Evolutionary conservation across 805 yeast genomes (phyloP), one percentile per base, ranked within the genome.

Genomic region (Candida yuanshanica): DNA sequence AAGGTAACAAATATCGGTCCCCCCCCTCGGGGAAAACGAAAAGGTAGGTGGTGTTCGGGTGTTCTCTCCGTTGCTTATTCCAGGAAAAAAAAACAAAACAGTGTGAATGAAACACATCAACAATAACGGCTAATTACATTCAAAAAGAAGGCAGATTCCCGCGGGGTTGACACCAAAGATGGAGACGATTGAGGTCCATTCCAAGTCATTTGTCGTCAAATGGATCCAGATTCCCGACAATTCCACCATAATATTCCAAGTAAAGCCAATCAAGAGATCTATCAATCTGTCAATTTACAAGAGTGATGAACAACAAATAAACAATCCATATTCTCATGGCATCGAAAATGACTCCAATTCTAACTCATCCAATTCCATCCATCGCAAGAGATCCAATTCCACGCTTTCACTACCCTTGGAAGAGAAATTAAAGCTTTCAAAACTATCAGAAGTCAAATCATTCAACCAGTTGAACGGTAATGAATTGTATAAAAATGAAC

Each of bases 161-260:
- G 18, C 31, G 7, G 31, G 31, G n/a, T 27, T 10, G 18, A 27
- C 14, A n/a, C 22, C 13, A 20, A 26, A 8, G 8, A 86, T 89
- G 96, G 98, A 91, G 63, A 81, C 89, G 2, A 74, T 93, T 37
- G 97, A 91, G 62, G 79, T 93, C 20, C 95, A 90, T 53, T 81
- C 95, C 37, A 84, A 87, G 60, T 83, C 93, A 43, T 91, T 86
- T 55, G 77, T 89, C 47, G 85, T 90, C 55, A 87, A 91, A 52
- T 93, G 98, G 98, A 79, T 90, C 41, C 75, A 79, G 47, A 84
- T 85, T 7, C 83, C 85, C 0, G 83, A 77, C 31, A 74, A 79
- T 44, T 74, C 81, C 23, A 60, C 70, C 16, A 74, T 91, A 34
- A 75, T 75, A 46, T 91, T 93, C 84, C 90, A 83, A 56, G 72